Evolutionary conservation across 2,329 filamentous ascomycete genomes (phyloP).

Genomic region (Sporothrix humicola): DNA sequence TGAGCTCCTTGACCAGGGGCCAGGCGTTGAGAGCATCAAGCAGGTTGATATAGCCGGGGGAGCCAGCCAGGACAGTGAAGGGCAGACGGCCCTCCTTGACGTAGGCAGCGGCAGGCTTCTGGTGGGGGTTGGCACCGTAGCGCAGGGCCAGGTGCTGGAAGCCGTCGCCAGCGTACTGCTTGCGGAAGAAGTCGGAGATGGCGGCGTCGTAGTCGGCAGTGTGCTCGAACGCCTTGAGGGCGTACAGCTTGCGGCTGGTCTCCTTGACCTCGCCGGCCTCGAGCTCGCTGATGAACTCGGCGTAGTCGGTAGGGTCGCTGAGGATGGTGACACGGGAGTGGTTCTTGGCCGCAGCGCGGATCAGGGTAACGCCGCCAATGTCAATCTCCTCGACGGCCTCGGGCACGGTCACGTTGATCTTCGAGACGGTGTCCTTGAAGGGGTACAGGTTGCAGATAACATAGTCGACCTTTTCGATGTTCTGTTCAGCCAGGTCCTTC

Average conservation of each 20-base stretch:
- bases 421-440: constrained; percentile 97
- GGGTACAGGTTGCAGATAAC: constrained; percentile 99
- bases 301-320: constrained; percentile 91
- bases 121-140: constrained; percentile 97
- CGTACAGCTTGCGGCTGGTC: constrained; percentile 83
- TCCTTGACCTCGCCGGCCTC: constrained; percentile 86
- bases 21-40: constrained; percentile 96
- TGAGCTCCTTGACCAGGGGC: constrained; percentile 96
- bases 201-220: constrained; percentile 95
- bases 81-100: constrained; percentile 75
- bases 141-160: constrained; percentile 82
- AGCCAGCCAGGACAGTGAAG: constrained; percentile 91
- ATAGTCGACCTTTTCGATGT: constrained; percentile 93
- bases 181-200: constrained; percentile 96
- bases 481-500: constrained; percentile 93
- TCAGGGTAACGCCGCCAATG: constrained; percentile 94
- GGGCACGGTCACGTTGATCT: constrained; percentile 94
- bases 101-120: constrained; percentile 92
- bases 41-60: constrained; percentile 96
- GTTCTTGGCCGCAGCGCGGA: constrained; percentile 97
- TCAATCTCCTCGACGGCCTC: constrained; percentile 99
- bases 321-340: constrained; percentile 94
- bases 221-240: constrained; percentile 97
- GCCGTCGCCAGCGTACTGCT: constrained; percentile 89
- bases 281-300: constrained; percentile 90